Percentiles rank a stretch among this genome's conserved stretches.
These are phyloP conservation scores for Colletotrichum sp. DNA, from an alignment of 2,329 filamentous ascomycete genomes.

Conservation along the genomic window DNA sequence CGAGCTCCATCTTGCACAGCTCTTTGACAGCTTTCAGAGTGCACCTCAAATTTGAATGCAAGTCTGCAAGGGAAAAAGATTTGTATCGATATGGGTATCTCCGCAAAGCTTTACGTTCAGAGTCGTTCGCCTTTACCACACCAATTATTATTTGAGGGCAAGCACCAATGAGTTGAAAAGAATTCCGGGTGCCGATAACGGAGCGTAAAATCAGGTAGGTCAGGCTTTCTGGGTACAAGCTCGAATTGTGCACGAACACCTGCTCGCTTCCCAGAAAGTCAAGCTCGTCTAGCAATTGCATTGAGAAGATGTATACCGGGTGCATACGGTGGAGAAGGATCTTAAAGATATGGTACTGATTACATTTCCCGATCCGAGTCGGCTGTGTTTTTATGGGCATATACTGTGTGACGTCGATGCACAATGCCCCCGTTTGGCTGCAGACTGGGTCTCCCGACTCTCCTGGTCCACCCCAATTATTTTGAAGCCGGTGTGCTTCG, in stretches of 20 bases:
- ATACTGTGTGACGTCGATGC: neutral
- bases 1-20: too few species aligned
- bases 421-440: neutral
- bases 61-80: too few species aligned
- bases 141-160: too few species aligned
- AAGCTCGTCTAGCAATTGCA: neutral
- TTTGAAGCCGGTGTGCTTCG: neutral
- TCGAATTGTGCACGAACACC: neutral
- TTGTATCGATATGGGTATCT: too few species aligned
- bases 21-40: too few species aligned
- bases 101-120: too few species aligned
- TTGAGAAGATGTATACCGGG: neutral
- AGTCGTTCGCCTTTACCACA: too few species aligned
- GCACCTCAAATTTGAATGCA: too few species aligned
- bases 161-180: neutral
- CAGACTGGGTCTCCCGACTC: neutral
- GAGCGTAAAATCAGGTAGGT: neutral
- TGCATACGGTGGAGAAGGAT: neutral
- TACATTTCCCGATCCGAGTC: rapidly evolving
- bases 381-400: neutral
- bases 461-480: neutral
- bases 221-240: rapidly evolving
- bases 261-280: neutral
- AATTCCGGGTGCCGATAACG: rapidly evolving
- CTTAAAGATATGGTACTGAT: neutral